These are phyloP conservation scores for Zasmidium cellare DNA, from an alignment of 2,329 filamentous ascomycete species.

Conservation along the genomic window DNA sequence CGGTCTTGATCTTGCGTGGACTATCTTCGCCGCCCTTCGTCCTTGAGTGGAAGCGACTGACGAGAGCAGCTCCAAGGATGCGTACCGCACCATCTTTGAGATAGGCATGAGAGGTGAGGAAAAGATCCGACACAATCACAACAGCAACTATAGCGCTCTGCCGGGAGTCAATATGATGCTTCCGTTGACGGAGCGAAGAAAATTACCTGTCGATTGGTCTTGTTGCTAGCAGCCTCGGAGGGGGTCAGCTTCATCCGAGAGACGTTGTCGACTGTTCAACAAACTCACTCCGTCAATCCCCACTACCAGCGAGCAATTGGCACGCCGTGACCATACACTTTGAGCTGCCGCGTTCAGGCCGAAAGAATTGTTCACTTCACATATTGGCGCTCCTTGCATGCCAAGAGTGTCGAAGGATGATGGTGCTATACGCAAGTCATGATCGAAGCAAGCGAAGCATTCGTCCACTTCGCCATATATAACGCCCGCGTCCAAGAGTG, in stretches of 20 bases:
- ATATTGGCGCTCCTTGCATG: constrained; percentile 20
- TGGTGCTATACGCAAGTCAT: constrained; percentile 17
- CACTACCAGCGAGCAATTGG: constrained; percentile 23
- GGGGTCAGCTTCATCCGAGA: too few species aligned
- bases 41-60: constrained; percentile 12
- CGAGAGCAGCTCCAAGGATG: constrained; percentile 17
- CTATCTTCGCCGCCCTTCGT: constrained; percentile 8
- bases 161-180: constrained; percentile 7
- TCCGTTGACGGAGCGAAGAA: too few species aligned
- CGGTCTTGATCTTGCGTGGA: constrained; percentile 10
- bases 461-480: constrained; percentile 27
- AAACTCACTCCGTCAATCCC: constrained; percentile 22
- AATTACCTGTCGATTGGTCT: too few species aligned
- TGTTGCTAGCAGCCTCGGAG: neutral
- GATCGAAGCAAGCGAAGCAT: constrained; percentile 22
- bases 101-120: constrained; percentile 29
- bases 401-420: constrained; percentile 24
- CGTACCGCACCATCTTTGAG: constrained; percentile 26
- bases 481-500: constrained; percentile 29
- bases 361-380: constrained; percentile 21
- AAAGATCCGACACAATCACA: constrained; percentile 26
- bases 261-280: too few species aligned
- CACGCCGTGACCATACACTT: constrained; percentile 19
- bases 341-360: constrained; percentile 21
- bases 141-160: constrained; percentile 19